Evolutionary conservation across 192 early-diverging fungal species (phyloP), one percentile per base, ranked within the genome.

Genomic region (Gaertneriomyces semiglobifer): DNA sequence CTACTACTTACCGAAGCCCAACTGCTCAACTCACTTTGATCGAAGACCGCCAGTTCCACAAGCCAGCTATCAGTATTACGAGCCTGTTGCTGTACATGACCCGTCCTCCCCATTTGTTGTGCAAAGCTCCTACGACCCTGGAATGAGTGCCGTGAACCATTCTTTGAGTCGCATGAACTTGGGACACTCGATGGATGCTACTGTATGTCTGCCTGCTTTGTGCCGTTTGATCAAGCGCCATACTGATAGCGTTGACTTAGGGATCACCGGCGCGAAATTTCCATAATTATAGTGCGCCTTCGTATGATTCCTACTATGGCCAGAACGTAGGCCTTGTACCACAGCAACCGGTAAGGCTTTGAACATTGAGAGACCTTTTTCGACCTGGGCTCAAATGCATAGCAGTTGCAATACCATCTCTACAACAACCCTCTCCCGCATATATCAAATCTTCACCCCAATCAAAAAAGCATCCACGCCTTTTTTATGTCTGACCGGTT

Each of bases 401-500:
- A 10, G 75, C 67, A 91, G 85, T 78, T 94, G 7, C 88, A 89
- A 66, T 87, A 94, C 71, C 91, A 93, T 69, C 62, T 93, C 14
- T 95, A 93, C 77, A 79, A 77, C 18, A 77, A 87, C 14, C 80
- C 88, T 1, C 74, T 90, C 16, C 87, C 91, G 7, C 84, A 87
- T 59, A 77, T 91, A 12, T 77, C 83, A 25, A 90, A 89, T 66
- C 68, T 90, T 1, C 74, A 79, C 33, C 81, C 90, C 18, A 85
- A 95, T 65, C 89, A 93, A 79, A 82, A 87, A 65, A 76, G 89
- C 0, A 88, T 89, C 48, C 86, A 91, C 54, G 72, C 89, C 60
- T 94, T 95, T 76, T 94, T 93, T 44, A 87, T 96, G 58, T 79
- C 90, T 18, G 94, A 96, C 59, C 69, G 80, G 39, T 77, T 96